phyloP scores from a whole-genome alignment of 2,329 filamentous ascomycete genomes.

The Oidium heveae region DNA sequence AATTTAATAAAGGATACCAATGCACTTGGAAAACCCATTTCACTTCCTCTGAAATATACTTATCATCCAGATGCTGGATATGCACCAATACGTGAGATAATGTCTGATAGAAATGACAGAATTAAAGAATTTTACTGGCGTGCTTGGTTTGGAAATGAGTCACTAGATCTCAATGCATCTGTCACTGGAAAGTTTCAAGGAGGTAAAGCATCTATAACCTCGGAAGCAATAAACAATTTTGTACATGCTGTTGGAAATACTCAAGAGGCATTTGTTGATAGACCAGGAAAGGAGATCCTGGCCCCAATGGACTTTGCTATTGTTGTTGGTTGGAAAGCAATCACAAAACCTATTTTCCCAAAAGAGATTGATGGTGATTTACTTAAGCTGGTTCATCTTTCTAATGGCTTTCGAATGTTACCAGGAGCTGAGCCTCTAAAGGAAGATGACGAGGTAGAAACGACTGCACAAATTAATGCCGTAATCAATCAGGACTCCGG shows the following conservation, averaged over 20 bases:
- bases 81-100: conserved; percentile 90
- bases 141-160: conserved; percentile 82
- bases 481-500: conserved; percentile 96
- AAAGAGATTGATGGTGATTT: conserved; percentile 88
- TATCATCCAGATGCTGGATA: conserved; percentile 93
- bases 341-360: conserved; percentile 97
- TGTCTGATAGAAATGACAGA: conserved; percentile 84
- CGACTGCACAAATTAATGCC: conserved; percentile 86
- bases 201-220: conserved; percentile 64
- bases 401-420: conserved; percentile 95
- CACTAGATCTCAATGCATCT: conserved; percentile 57
- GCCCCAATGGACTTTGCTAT: conserved; percentile 98
- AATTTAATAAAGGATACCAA: conserved; percentile 87
- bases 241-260: conserved; percentile 98
- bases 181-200: conserved; percentile 79
- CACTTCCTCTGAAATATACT: conserved; percentile 64
- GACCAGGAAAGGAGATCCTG: conserved; percentile 77
- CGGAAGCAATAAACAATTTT: conserved; percentile 90
- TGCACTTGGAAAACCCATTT: conserved; percentile 56
- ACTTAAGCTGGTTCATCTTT: conserved; percentile 85
- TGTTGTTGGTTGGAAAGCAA: conserved; percentile 96
- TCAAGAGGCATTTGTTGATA: conserved; percentile 87
- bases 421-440: conserved; percentile 84
- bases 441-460: conserved; percentile 81
- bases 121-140: conserved; percentile 99